Evolutionary conservation across 2,329 filamentous ascomycete genomes (phyloP).

Genomic region (Aquanectria penicillioides): DNA sequence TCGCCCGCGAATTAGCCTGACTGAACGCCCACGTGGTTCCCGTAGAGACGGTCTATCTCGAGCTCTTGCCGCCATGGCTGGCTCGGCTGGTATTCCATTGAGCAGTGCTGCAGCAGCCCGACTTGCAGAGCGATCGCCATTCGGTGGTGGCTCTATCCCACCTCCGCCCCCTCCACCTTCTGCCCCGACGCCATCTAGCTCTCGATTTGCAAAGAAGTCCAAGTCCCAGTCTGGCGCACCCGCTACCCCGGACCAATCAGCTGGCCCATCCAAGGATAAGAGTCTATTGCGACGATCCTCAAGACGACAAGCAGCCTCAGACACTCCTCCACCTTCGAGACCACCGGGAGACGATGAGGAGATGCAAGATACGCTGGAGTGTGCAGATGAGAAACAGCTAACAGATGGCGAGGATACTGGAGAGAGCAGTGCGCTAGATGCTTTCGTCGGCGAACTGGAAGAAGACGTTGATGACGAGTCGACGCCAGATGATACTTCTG

Average conservation of each 20-base stretch:
- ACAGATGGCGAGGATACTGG: conserved; percentile 76
- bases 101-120: conserved; percentile 57
- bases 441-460: conserved; percentile 90
- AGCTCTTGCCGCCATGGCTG: conserved; percentile 80
- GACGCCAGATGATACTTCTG: conserved; percentile 76
- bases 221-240: conserved; percentile 59
- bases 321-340: conserved; percentile 60
- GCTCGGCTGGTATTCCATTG: conserved; percentile 71
- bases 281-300: conserved; percentile 68
- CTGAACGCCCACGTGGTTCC: conserved; percentile 71
- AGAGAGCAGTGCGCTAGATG: conserved; percentile 76
- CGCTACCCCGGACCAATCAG: conserved; percentile 55
- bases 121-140: conserved; percentile 56
- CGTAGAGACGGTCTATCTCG: conserved; percentile 73
- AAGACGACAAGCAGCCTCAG: conserved; percentile 66
- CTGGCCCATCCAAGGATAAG: conserved; percentile 67
- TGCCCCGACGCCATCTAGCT: conserved; percentile 53
- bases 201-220: conserved; percentile 56
- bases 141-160: conserved; percentile 48
- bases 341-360: conserved; percentile 68
- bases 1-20: conserved; percentile 84
- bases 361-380: conserved; percentile 81
- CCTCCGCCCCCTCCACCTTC: conserved; percentile 50
- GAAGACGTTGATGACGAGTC: conserved; percentile 80
- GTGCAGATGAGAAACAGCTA: conserved; percentile 89